Base-by-base conservation (phyloP, 1,284 basidiomycete species). In the Ustanciosporium gigantosporum region DNA sequence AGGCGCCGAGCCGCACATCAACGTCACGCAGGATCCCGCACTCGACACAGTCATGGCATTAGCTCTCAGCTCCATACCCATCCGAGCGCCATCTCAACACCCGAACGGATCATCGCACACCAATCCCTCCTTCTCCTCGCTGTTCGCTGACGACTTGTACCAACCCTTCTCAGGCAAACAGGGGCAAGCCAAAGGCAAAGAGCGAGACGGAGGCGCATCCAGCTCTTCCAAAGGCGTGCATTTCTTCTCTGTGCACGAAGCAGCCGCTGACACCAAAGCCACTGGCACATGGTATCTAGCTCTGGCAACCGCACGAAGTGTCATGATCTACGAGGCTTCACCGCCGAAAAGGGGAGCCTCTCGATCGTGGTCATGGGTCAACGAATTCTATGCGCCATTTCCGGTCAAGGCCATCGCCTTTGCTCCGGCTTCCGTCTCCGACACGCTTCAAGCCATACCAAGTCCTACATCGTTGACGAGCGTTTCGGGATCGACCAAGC, bases 261-360 rank as follows among this genome's bases (percentile, higher is more conserved):
- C 68, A 4, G 45, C 22, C 17, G 21, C 50, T 11, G 55, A 68
- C 23, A 57, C 56, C 32, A 66, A 66, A 31, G 66, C 50, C 5
- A 36, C 55, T 7, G 68, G 68, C 15, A 70, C 68, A 13, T 70
- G 68, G 68, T 70, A 70, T 40, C 37, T 70, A 7, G 68, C 68
- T 19, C 45, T 70, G 15, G 51, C 68, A 8, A 56, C 51, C 16
- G 40, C 61, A 24, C 66, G 66, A 29, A 60, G 52, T 25, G 50
- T 70, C 39, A 46, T 60, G 43, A 42, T 70, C 4, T 70, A 70
- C 46, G 68, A 70, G 40, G 66, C 68, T 15, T 35, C 53, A 4
- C 38, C 56, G n/a, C 45, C 66, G 2, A 46, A 34, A 23, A n/a
- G 31, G n/a, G 52, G 43, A 3, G 31, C 43, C 5, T 31, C 46